A percentile compares a stretch with the other conserved stretches of the same genome.
Conservation (phyloP, 768 basidiomycete genomes). For the Lentinula edodes region DNA sequence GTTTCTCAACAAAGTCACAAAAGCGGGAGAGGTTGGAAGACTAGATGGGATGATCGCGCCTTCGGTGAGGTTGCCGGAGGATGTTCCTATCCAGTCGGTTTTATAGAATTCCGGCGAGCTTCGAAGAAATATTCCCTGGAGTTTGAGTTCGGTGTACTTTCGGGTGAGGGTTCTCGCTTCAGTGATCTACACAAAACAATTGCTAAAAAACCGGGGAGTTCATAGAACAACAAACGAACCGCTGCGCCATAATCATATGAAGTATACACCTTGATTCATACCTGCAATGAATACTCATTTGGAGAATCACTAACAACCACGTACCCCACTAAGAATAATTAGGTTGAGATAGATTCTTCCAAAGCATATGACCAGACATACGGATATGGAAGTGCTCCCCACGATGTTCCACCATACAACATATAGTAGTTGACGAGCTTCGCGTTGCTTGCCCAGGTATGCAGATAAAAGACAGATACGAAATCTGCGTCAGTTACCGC, state of each 20-base stretch:
- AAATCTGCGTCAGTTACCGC: conserved; percentile 68
- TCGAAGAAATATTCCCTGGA: conserved; percentile 72
- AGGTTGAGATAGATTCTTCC: neutral
- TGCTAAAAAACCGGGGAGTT: neutral
- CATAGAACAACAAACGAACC: conserved; percentile 18
- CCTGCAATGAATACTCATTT: neutral
- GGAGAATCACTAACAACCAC: neutral
- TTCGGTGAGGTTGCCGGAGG: conserved; percentile 36
- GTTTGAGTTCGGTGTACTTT: conserved; percentile 76
- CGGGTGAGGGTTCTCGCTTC: conserved; percentile 61
- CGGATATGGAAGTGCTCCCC: conserved; percentile 77
- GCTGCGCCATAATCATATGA: conserved; percentile 82
- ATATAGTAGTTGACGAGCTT: conserved; percentile 85
- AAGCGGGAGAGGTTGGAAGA: conserved; percentile 35
- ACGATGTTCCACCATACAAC: conserved; percentile 83
- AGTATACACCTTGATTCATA: conserved; percentile 16
- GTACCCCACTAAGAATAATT: neutral
- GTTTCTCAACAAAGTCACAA: conserved; percentile 61
- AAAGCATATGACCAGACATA: conserved; percentile 49
- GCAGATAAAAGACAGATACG: conserved; percentile 72
- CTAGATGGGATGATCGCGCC: conserved; percentile 9
- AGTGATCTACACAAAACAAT: conserved; percentile 32
- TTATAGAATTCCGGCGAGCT: conserved; percentile 77
- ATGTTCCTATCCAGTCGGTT: conserved; percentile 68
- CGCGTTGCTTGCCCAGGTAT: conserved; percentile 76